Percentiles rank a stretch among this genome's conserved stretches.
Evolutionary conservation across 2,329 filamentous ascomycete genomes (phyloP).

Genomic region (Gyromitra esculenta): DNA sequence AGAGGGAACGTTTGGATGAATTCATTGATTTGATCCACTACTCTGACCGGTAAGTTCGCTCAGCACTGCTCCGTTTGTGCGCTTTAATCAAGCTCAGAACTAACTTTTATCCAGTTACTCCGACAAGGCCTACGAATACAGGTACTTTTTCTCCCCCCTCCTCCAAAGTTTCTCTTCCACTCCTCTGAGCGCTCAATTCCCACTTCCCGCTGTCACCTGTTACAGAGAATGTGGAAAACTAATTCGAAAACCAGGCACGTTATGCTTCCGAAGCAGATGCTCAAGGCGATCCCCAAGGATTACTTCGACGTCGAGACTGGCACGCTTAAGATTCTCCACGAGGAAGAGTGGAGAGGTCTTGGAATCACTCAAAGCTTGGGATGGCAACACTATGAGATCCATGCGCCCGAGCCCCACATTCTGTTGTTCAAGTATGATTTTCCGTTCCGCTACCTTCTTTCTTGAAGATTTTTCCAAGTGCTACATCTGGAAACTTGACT

Average conservation of each 20-base stretch:
- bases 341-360: constrained; percentile 96
- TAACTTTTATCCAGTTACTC: constrained; percentile 75
- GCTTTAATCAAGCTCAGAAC: constrained; percentile 17
- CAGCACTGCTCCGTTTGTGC: constrained; percentile 21
- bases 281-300: constrained; percentile 94
- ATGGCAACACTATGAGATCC: constrained; percentile 99
- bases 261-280: constrained; percentile 96
- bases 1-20: constrained; percentile 86
- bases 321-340: constrained; percentile 94
- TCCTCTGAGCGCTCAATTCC: constrained; percentile 21
- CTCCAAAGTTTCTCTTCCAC: background rate
- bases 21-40: constrained; percentile 96
- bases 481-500: constrained; percentile 24
- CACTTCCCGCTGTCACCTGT: background rate
- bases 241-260: constrained; percentile 71
- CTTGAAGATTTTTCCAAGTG: background rate
- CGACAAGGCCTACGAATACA: constrained; percentile 92
- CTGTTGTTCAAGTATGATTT: constrained; percentile 91
- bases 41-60: constrained; percentile 76
- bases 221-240: background rate
- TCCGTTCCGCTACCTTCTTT: background rate
- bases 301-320: constrained; percentile 90
- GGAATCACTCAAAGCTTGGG: constrained; percentile 98
- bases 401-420: constrained; percentile 98
- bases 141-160: constrained; percentile 60